Evolutionary conservation across 139 green algal species (phyloP), one percentile per base, ranked within the genome.

Genomic region (Pleodorina starrii): DNA sequence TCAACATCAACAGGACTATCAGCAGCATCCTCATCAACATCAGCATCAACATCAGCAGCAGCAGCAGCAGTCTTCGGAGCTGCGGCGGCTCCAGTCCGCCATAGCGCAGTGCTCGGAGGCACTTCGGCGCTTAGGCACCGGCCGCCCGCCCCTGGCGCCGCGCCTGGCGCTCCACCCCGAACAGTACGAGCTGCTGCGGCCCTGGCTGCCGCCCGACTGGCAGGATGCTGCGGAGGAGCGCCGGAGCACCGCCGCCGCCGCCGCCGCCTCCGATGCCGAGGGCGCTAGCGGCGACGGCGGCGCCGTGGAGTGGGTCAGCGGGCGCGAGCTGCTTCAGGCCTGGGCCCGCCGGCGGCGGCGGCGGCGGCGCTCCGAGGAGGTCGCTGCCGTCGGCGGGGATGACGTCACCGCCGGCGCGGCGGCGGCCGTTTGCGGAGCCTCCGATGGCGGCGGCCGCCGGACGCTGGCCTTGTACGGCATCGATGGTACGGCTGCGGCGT

Each of bases 111-210:
- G 81, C 60, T 36, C 16, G 6, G 36, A 48, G 42, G 40, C 60
- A 6, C 81, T 87, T 29, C 16, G 81, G 29, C 81, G 60, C 16
- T 60, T 87, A 29, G 59, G 59, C 29, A 42, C 29, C 9, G 81
- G 42, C 0, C 42, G n/a, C 0, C 81, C 81, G 29, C 60, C 81
- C 36, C 32, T 44, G n/a, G 60, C 81, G 6, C 81, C 81, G 2
- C 81, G 81, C 16, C 59, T 87, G n/a, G 60, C n/a, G 42, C 60
- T 87, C 32, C 81, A 87, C 63, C 81, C 81, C 27, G 42, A 40
- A 29, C 79, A 86, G 79, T 54, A 40, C 19, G 78, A 54, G 10
- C 78, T 73, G 78, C 78, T 85, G 25, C 78, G 38, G 54, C 78
- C 78, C 25, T 73, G 78, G 78, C 54, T 73, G 35, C 54, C 78